Conservation (phyloP, 208 protist genomes). For the Tritrichomonas foetus region DNA sequence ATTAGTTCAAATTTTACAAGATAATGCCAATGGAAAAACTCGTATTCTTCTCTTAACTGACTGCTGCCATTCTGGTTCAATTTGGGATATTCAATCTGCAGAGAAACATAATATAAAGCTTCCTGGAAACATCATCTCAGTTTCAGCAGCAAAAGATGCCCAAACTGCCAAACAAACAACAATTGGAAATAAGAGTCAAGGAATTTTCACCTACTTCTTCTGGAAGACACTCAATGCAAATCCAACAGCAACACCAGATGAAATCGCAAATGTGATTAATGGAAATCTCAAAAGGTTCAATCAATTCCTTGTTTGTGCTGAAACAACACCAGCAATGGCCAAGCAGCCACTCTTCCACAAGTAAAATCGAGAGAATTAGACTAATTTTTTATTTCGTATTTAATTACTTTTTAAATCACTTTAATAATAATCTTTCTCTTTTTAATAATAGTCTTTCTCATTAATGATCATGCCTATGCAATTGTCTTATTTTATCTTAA, state of each 20-base stretch:
- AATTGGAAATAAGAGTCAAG: neutral
- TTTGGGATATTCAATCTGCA: constrained; percentile 1
- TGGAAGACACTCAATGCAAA: neutral
- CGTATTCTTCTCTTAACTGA: neutral
- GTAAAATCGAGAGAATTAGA: too few species aligned
- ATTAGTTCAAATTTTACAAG: neutral
- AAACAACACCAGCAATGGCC: neutral
- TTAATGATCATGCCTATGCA: too few species aligned
- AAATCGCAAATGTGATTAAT: neutral
- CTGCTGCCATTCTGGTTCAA: neutral
- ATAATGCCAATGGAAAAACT: neutral
- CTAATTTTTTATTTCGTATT: too few species aligned
- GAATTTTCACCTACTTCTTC: constrained; percentile 13
- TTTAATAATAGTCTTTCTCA: too few species aligned
- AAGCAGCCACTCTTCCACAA: neutral
- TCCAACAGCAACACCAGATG: neutral
- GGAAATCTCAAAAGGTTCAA: neutral
- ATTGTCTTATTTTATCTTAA: too few species aligned
- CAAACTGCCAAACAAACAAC: neutral
- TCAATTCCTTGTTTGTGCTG: neutral
- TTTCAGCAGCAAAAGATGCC: neutral
- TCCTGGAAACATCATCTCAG: neutral
- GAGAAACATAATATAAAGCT: neutral
- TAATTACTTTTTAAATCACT: too few species aligned
- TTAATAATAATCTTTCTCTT: too few species aligned